These are phyloP conservation scores for Quercus lobata DNA, from an alignment of 331 rosid species.

Conservation along the genomic window DNA sequence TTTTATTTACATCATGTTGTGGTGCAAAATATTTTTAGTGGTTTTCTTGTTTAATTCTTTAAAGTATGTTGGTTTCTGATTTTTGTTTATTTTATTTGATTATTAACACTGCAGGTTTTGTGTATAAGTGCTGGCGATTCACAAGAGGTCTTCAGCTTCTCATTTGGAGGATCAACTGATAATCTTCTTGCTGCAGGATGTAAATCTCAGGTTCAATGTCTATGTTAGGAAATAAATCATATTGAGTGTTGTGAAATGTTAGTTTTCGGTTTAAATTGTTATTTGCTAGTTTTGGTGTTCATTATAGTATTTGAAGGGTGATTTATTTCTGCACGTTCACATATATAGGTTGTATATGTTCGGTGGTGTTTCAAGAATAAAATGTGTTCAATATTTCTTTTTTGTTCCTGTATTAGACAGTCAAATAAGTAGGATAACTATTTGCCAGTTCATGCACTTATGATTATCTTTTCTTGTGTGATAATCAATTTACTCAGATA, in stretches of 20 bases:
- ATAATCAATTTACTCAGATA: constrained; percentile 41
- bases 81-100: not conserved
- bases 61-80: not conserved
- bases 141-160: constrained; percentile 80
- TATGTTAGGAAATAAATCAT: not conserved
- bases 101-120: constrained; percentile 55
- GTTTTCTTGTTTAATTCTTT: not conserved
- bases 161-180: constrained; percentile 63
- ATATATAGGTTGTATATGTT: not conserved
- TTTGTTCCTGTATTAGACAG: not conserved
- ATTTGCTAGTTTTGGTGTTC: not conserved
- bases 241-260: not conserved
- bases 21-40: not conserved
- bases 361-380: not conserved
- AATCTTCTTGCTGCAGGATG: constrained; percentile 89
- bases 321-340: not conserved
- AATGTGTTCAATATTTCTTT: not conserved
- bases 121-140: constrained; percentile 59
- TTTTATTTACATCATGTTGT: not conserved
- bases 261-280: not conserved
- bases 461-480: not conserved
- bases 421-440: no score
- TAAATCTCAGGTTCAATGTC: constrained; percentile 63
- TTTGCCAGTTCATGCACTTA: not conserved
- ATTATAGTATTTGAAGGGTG: not conserved